Conservation (phyloP, 306 rosid genomes). For the Carpinus fangiana region DNA sequence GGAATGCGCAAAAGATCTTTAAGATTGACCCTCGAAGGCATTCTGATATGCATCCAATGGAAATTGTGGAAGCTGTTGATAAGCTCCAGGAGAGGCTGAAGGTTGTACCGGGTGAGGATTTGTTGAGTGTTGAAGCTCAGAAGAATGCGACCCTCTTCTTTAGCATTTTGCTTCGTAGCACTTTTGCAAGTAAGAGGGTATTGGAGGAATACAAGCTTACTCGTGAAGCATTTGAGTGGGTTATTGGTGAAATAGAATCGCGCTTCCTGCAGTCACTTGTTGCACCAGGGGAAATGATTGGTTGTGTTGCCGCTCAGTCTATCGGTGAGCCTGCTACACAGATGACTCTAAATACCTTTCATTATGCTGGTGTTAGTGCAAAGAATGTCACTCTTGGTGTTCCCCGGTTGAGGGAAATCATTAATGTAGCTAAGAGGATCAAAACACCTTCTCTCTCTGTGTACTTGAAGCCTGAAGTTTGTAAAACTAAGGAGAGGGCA, state of each 20-base stretch:
- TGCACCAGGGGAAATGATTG: conserved; percentile 99
- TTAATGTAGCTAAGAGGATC: conserved; percentile 94
- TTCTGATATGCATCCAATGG: conserved; percentile 99
- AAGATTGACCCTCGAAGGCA: conserved; percentile 94
- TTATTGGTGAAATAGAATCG: conserved; percentile 95
- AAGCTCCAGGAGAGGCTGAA: conserved; percentile 95
- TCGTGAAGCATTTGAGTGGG: conserved; percentile 99
- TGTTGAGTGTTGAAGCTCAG: conserved; percentile 91
- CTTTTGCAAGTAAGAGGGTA: conserved; percentile 95
- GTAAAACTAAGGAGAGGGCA: conserved; percentile 93
- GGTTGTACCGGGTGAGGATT: conserved; percentile 97
- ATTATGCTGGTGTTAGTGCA: conserved; percentile 99
- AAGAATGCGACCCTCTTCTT: conserved; percentile 95
- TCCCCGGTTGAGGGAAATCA: conserved; percentile 96
- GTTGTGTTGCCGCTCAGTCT: conserved; percentile 97
- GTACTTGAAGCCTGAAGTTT: conserved; percentile 76
- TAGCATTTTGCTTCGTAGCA: conserved; percentile 88
- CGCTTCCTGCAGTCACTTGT: conserved; percentile 96
- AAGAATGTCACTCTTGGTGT: conserved; percentile 98
- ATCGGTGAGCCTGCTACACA: conserved; percentile 99
- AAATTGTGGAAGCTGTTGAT: conserved; percentile 97
- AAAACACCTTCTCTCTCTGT: conserved; percentile 96
- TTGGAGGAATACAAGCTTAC: conserved; percentile 95
- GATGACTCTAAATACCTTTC: conserved; percentile 99
- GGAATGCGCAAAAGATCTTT: conserved; percentile 96